These are phyloP conservation scores for Phytophthora colocasiae DNA, from an alignment of 352 stramenopile species.

Conservation along the genomic window DNA sequence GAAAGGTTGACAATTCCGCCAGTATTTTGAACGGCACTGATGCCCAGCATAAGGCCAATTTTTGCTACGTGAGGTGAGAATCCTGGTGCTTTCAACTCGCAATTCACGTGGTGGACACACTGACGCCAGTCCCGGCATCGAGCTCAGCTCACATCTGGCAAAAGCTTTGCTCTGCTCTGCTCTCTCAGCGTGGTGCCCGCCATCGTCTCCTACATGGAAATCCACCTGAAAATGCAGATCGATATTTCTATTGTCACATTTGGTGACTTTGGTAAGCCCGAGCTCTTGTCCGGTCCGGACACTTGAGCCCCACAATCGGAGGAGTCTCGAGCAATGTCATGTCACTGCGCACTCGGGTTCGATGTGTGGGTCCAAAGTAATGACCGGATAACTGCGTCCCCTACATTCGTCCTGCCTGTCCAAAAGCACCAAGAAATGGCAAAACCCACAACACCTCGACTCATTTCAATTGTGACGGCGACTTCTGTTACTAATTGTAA, in stretches of 20 bases:
- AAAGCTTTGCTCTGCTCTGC: background rate
- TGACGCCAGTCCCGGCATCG: conserved; percentile 20
- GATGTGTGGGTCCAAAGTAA: conserved; percentile 10
- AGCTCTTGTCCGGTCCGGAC: conserved; percentile 22
- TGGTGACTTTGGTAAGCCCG: conserved; percentile 4
- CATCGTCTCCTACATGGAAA: conserved; percentile 12
- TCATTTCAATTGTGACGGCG: background rate
- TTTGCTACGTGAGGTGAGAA: conserved; percentile 15
- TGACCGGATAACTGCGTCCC: conserved; percentile 15
- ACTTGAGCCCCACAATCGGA: conserved; percentile 10
- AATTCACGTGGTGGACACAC: conserved; percentile 27
- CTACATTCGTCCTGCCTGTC: conserved; percentile 11
- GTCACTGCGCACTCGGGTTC: conserved; percentile 13
- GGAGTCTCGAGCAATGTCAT: conserved; percentile 13
- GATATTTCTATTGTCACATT: conserved; percentile 16
- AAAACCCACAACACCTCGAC: conserved; percentile 14
- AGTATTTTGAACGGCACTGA: conserved; percentile 13
- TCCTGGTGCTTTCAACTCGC: conserved; percentile 13
- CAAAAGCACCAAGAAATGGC: conserved; percentile 14
- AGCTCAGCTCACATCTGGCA: conserved; percentile 18
- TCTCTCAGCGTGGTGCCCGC: background rate
- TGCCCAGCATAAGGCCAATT: conserved; percentile 11
- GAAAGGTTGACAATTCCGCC: conserved; percentile 7
- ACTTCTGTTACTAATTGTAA: conserved; percentile 7
- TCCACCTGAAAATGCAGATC: conserved; percentile 20